These are phyloP conservation scores for Colletotrichum cuscutae DNA, from an alignment of 2,329 filamentous ascomycete species.

Conservation along the genomic window DNA sequence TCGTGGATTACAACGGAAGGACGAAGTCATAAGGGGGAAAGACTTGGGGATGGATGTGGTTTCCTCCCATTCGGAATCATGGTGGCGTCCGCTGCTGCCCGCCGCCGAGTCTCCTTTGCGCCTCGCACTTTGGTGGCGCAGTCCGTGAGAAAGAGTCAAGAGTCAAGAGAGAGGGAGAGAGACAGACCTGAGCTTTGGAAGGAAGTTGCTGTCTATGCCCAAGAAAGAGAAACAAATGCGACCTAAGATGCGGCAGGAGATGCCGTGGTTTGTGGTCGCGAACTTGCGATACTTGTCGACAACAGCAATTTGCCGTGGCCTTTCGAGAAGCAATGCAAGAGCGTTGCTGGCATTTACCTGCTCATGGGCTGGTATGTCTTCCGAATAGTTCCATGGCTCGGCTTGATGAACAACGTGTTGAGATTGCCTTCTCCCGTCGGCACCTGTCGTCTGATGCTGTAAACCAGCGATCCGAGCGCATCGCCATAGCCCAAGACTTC, in stretches of 20 bases:
- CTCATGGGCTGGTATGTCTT: not conserved
- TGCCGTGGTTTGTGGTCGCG: not conserved
- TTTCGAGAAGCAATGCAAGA: not conserved
- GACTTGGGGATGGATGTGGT: not conserved
- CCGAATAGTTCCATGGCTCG: not conserved
- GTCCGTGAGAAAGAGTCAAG: not conserved
- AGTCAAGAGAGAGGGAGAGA: too few relatives aligned
- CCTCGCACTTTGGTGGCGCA: not conserved
- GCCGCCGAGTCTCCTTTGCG: not conserved
- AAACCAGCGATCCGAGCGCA: not conserved
- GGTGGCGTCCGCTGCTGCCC: too few relatives aligned
- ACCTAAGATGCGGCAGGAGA: not conserved
- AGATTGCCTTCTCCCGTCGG: not conserved
- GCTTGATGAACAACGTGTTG: not conserved
- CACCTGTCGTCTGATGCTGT: not conserved
- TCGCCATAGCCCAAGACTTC: not conserved
- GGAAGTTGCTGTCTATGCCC: not conserved
- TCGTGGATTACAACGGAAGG: not conserved
- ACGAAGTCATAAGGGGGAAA: not conserved
- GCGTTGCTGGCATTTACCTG: not conserved
- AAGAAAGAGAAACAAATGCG: not conserved
- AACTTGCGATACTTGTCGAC: not conserved
- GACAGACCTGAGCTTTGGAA: not conserved
- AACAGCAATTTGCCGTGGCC: not conserved
- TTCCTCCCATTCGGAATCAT: not conserved